Conservation (phyloP, 2,329 filamentous ascomycete species). For the Claviceps pazoutovae region DNA sequence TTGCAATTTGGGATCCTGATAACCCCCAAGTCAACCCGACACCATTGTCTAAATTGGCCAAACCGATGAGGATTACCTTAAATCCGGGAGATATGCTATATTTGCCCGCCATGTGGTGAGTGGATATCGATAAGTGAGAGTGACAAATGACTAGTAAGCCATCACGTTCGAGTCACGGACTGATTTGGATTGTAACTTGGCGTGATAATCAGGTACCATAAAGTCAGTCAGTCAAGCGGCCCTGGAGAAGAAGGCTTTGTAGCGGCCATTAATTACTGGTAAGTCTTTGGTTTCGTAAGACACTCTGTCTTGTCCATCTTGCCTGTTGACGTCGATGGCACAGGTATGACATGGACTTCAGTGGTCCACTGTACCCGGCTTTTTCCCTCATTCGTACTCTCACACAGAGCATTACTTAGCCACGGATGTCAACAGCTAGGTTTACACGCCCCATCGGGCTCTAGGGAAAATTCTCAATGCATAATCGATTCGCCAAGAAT, state of each 20-base stretch:
- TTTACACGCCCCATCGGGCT: neutral
- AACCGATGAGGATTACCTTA: slow-evolving; percentile 53
- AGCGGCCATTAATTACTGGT: slow-evolving; percentile 74
- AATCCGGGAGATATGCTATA: slow-evolving; percentile 69
- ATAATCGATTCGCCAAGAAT: slow-evolving; percentile 2
- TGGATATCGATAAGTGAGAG: neutral
- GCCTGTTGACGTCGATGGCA: slow-evolving; percentile 3
- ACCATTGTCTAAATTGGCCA: slow-evolving; percentile 42
- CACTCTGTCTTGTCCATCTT: neutral
- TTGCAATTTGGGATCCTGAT: slow-evolving; percentile 66
- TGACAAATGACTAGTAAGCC: neutral
- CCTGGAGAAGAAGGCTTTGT: slow-evolving; percentile 60
- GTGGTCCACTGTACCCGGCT: slow-evolving; percentile 51
- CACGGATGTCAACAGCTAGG: neutral
- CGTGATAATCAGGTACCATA: slow-evolving; percentile 47
- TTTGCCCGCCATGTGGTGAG: slow-evolving; percentile 64
- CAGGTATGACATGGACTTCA: slow-evolving; percentile 71
- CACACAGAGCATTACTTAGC: slow-evolving; percentile 2
- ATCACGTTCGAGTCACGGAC: neutral
- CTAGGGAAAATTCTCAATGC: neutral
- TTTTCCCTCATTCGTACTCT: slow-evolving; percentile 38
- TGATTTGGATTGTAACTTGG: neutral
- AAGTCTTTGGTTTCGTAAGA: slow-evolving; percentile 10
- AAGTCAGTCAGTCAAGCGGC: slow-evolving; percentile 58
- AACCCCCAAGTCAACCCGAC: slow-evolving; percentile 34